Evolutionary conservation across 148 eudicot genomes (phyloP).

Genomic region (Gaultheria prostrata): DNA sequence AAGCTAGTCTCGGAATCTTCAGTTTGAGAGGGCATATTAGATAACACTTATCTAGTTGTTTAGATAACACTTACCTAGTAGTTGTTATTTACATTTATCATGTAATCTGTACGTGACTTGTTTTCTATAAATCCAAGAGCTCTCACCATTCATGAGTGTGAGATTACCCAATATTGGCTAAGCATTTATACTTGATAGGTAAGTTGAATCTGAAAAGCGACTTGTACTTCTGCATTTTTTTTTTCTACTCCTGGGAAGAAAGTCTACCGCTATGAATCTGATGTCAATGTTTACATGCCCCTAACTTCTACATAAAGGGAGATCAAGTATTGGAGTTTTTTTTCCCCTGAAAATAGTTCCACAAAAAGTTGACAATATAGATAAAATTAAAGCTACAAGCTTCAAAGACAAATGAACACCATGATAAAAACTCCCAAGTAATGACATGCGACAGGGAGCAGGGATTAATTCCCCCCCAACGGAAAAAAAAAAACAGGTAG

Average conservation of each 20-base stretch:
- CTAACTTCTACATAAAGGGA: background rate
- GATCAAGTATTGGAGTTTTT: background rate
- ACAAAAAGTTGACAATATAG: background rate
- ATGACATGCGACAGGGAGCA: background rate
- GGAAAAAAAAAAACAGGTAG: too few species aligned
- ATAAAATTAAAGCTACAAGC: background rate
- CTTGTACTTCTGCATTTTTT: background rate
- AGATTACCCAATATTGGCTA: too few species aligned
- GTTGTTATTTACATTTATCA: too few species aligned
- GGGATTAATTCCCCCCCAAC: background rate
- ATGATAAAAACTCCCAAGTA: background rate
- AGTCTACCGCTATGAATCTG: background rate
- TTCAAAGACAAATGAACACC: background rate
- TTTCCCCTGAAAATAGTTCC: background rate
- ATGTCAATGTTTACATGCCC: background rate
- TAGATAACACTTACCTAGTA: too few species aligned
- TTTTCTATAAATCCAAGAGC: too few species aligned
- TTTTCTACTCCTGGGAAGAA: background rate
- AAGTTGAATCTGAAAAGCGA: background rate
- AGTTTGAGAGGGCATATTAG: too few species aligned
- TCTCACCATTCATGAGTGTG: too few species aligned
- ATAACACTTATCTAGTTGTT: too few species aligned
- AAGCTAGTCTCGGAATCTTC: too few species aligned
- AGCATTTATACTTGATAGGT: too few species aligned
- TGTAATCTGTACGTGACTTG: too few species aligned